Evolutionary conservation across 768 basidiomycete genomes (phyloP).

Genomic region (Obba rivulosa): DNA sequence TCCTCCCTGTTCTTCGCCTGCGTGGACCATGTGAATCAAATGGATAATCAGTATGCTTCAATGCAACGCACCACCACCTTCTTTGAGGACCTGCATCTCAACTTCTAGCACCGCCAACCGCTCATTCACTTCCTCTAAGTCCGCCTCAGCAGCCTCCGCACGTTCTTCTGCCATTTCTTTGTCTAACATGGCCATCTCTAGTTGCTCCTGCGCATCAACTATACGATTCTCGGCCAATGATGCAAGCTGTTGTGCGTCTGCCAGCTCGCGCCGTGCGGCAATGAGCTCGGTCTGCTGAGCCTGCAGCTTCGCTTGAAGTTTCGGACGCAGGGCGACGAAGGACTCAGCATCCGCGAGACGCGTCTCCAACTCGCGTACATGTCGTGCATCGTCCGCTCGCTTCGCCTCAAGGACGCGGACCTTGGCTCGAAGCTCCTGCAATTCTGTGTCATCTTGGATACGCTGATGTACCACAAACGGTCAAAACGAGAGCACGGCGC

Average conservation of each 20-base stretch:
- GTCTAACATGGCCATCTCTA: conserved; percentile 94
- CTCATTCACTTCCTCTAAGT: conserved; percentile 77
- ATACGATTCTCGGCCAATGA: conserved; percentile 65
- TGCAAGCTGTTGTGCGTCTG: conserved; percentile 72
- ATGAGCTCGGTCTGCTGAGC: conserved; percentile 77
- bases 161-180: conserved; percentile 96
- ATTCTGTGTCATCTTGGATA: conserved; percentile 49
- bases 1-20: conserved; percentile 22
- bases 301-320: conserved; percentile 84
- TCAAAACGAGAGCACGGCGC: background rate
- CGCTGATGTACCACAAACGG: conserved; percentile 9
- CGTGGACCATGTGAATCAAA: background rate
- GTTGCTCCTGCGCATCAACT: conserved; percentile 78
- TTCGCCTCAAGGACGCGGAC: conserved; percentile 82
- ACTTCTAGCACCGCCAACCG: conserved; percentile 74
- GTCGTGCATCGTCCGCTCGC: conserved; percentile 80
- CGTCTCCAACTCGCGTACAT: conserved; percentile 77
- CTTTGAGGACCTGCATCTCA: conserved; percentile 75
- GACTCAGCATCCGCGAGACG: conserved; percentile 81
- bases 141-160: conserved; percentile 72
- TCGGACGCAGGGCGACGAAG: conserved; percentile 80
- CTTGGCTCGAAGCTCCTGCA: conserved; percentile 80
- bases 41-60: background rate
- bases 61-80: conserved; percentile 32
- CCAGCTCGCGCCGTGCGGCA: conserved; percentile 66